Evolutionary conservation across 2,329 filamentous ascomycete species (phyloP).

Genomic region (Periconia sp.): DNA sequence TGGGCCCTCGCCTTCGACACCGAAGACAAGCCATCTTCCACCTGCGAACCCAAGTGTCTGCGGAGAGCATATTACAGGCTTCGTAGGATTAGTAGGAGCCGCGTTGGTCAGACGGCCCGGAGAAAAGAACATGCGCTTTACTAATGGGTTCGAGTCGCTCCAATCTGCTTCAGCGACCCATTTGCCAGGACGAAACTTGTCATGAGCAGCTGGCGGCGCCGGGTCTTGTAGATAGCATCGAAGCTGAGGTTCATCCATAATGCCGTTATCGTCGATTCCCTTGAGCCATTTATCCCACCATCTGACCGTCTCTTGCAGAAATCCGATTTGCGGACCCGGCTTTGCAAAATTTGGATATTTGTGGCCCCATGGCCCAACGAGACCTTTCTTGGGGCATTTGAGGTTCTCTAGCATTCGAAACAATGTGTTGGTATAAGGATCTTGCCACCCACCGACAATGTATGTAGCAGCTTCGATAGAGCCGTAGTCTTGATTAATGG

Average conservation of each 20-base stretch:
- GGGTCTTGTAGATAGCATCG: slow-evolving; percentile 5
- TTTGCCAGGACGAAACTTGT: slow-evolving; percentile 4
- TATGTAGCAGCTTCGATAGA: slow-evolving; percentile 6
- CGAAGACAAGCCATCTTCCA: slow-evolving; percentile 5
- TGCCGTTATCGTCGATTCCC: slow-evolving; percentile 3
- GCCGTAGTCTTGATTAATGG: slow-evolving; percentile 4
- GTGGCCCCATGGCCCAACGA: slow-evolving; percentile 7
- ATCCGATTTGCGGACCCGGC: slow-evolving; percentile 5
- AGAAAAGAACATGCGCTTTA: background rate
- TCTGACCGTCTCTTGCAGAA: slow-evolving; percentile 7
- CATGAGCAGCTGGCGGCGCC: slow-evolving; percentile 4
- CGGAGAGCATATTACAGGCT: slow-evolving; percentile 1
- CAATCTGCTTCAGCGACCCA: slow-evolving; percentile 5
- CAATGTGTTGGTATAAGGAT: slow-evolving; percentile 5
- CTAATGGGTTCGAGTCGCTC: slow-evolving; percentile 1
- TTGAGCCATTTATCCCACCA: slow-evolving; percentile 9
- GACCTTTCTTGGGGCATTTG: slow-evolving; percentile 5
- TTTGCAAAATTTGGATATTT: slow-evolving; percentile 6
- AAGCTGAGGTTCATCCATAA: slow-evolving; percentile 8
- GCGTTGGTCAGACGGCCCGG: slow-evolving; percentile 1
- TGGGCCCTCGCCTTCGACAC: slow-evolving; percentile 4
- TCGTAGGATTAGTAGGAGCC: background rate
- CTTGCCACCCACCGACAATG: slow-evolving; percentile 5
- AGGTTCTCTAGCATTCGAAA: slow-evolving; percentile 6
- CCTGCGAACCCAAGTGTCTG: slow-evolving; percentile 7